Evolutionary conservation across 2,329 filamentous ascomycete species (phyloP).

Genomic region (Claviceps citrina): DNA sequence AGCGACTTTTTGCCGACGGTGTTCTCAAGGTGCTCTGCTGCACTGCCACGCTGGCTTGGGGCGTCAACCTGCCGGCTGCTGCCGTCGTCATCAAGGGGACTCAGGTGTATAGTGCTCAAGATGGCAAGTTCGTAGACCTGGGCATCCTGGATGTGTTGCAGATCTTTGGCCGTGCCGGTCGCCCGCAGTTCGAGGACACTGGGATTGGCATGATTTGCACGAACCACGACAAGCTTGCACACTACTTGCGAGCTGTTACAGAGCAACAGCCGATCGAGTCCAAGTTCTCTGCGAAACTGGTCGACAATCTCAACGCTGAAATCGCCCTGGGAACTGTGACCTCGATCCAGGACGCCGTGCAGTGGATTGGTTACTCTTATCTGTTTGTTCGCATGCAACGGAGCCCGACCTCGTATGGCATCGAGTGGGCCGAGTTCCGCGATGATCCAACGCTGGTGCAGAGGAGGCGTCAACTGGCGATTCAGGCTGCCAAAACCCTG

Average conservation of each 20-base stretch:
- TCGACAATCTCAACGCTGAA: constrained; percentile 94
- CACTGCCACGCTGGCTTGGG: constrained; percentile 94
- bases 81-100: constrained; percentile 97
- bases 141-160: constrained; percentile 94
- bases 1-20: constrained; percentile 76
- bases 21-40: constrained; percentile 96
- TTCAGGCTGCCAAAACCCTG: constrained; percentile 72
- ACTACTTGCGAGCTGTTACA: constrained; percentile 86
- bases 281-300: constrained; percentile 81
- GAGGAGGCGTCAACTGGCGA: constrained; percentile 68
- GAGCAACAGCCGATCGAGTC: constrained; percentile 96
- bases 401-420: constrained; percentile 83
- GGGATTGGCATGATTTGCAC: constrained; percentile 98
- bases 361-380: constrained; percentile 97
- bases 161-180: constrained; percentile 94
- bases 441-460: constrained; percentile 83
- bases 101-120: constrained; percentile 89
- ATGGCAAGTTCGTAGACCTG: constrained; percentile 90
- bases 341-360: constrained; percentile 80
- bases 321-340: constrained; percentile 89
- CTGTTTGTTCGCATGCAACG: constrained; percentile 92
- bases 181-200: constrained; percentile 92
- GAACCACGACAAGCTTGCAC: constrained; percentile 78
- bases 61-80: constrained; percentile 92
- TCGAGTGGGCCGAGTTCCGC: constrained; percentile 79